Percentiles rank a stretch among this genome's conserved stretches.
Conservation (phyloP, 225 moss, liverwort and hornwort species). For the Lunularia cruciata region DNA sequence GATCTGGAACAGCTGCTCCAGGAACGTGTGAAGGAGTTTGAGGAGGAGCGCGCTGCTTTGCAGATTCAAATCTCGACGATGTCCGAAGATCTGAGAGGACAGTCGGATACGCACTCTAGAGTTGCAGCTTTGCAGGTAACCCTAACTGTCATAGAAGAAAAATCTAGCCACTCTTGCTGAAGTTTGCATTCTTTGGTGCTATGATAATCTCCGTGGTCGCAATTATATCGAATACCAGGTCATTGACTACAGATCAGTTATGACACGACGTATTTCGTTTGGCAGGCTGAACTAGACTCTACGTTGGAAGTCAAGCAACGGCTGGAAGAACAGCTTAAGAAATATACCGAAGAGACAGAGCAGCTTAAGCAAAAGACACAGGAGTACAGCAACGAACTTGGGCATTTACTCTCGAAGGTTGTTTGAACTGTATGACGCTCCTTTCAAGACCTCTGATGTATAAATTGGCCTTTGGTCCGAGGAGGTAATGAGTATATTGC, state of each 20-base stretch:
- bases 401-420: slow-evolving; percentile 65
- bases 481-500: too few species aligned
- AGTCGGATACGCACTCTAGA: slow-evolving; percentile 57
- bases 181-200: too few species aligned
- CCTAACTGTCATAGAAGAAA: too few species aligned
- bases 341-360: slow-evolving; percentile 72
- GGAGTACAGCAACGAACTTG: slow-evolving; percentile 81
- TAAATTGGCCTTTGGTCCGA: too few species aligned
- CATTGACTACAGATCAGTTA: too few species aligned
- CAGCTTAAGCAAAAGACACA: slow-evolving; percentile 75
- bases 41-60: slow-evolving; percentile 61
- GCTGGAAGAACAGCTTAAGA: slow-evolving; percentile 69
- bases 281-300: slow-evolving; percentile 69
- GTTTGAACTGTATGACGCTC: neutral
- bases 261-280: too few species aligned
- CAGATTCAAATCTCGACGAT: slow-evolving; percentile 69
- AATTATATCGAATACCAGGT: too few species aligned
- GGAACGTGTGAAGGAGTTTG: slow-evolving; percentile 74
- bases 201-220: too few species aligned
- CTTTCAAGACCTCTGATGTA: too few species aligned
- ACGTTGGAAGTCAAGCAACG: slow-evolving; percentile 66
- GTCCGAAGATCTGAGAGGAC: slow-evolving; percentile 65
- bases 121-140: slow-evolving; percentile 76
- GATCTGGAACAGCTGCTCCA: slow-evolving; percentile 74
- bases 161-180: too few species aligned